These are phyloP conservation scores for Chrysopogon serrulatus DNA, from an alignment of 176 grass and related monocot species.

Conservation along the genomic window DNA sequence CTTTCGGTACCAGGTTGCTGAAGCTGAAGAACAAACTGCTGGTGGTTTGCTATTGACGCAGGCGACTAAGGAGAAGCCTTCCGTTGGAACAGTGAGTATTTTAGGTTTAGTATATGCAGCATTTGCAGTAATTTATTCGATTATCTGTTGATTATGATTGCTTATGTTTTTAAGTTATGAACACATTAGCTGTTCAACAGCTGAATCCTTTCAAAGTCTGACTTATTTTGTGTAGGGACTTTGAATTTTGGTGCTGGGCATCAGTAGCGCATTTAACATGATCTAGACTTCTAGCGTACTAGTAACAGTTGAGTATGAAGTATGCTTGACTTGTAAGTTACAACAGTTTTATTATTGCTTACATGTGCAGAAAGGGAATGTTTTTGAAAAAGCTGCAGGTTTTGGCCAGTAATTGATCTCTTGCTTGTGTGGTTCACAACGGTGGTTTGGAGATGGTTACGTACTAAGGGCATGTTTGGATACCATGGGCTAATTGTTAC, in stretches of 20 bases:
- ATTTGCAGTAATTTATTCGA: background rate
- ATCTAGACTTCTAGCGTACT: background rate
- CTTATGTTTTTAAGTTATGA: background rate
- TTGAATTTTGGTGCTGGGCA: background rate
- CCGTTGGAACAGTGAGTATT: conserved; percentile 60
- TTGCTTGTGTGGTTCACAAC: background rate
- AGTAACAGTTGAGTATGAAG: background rate
- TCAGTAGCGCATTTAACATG: background rate
- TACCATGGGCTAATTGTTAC: too few species aligned
- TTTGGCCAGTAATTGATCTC: background rate
- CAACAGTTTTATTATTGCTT: background rate
- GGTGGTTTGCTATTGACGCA: conserved; percentile 62
- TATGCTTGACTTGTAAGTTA: background rate
- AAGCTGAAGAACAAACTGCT: conserved; percentile 58
- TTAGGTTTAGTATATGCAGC: background rate
- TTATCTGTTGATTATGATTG: background rate
- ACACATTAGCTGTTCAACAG: background rate
- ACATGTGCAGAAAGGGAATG: background rate
- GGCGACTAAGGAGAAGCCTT: conserved; percentile 55
- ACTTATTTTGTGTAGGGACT: background rate
- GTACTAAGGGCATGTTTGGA: too few species aligned
- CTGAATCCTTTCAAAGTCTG: background rate
- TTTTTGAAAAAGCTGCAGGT: background rate
- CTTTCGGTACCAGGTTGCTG: conserved; percentile 43
- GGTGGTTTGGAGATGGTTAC: background rate